These are phyloP conservation scores for Boletellus deceptivus DNA, from an alignment of 1,284 basidiomycete species.

Conservation along the genomic window DNA sequence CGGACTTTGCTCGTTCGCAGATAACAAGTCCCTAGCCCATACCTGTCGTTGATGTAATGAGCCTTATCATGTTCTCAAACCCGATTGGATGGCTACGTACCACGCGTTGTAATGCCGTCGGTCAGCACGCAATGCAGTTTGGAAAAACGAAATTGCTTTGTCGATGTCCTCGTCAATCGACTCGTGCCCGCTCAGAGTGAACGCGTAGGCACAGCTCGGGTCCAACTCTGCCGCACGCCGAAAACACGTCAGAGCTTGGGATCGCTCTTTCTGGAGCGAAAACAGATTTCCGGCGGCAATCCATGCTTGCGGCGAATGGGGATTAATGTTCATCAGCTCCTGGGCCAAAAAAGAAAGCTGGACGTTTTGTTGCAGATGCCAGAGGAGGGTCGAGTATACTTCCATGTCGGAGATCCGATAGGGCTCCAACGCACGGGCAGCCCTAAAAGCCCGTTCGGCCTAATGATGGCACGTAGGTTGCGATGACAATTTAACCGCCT, in stretches of 20 bases:
- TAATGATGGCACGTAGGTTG: slow-evolving; percentile 35
- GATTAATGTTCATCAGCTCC: slow-evolving; percentile 79
- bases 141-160: slow-evolving; percentile 85
- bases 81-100: slow-evolving; percentile 44
- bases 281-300: slow-evolving; percentile 93
- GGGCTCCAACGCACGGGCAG: slow-evolving; percentile 77
- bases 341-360: slow-evolving; percentile 88
- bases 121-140: slow-evolving; percentile 85
- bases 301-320: slow-evolving; percentile 86
- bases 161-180: slow-evolving; percentile 91
- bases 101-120: slow-evolving; percentile 93
- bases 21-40: slow-evolving; percentile 95
- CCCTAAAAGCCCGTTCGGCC: slow-evolving; percentile 86
- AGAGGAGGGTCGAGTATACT: slow-evolving; percentile 89
- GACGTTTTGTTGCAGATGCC: slow-evolving; percentile 83
- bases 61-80: slow-evolving; percentile 13
- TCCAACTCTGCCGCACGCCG: slow-evolving; percentile 83
- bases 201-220: slow-evolving; percentile 85
- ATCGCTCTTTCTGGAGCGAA: slow-evolving; percentile 86
- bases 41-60: slow-evolving; percentile 56
- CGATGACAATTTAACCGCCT: slow-evolving; percentile 10
- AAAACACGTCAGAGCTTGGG: slow-evolving; percentile 90
- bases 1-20: slow-evolving; percentile 86
- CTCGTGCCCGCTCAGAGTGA: slow-evolving; percentile 93
- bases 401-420: slow-evolving; percentile 90